Evolutionary conservation across 345 rosid species (phyloP), one percentile per base, ranked within the genome.

Genomic region (thale cress (Arabidopsis thaliana)): DNA sequence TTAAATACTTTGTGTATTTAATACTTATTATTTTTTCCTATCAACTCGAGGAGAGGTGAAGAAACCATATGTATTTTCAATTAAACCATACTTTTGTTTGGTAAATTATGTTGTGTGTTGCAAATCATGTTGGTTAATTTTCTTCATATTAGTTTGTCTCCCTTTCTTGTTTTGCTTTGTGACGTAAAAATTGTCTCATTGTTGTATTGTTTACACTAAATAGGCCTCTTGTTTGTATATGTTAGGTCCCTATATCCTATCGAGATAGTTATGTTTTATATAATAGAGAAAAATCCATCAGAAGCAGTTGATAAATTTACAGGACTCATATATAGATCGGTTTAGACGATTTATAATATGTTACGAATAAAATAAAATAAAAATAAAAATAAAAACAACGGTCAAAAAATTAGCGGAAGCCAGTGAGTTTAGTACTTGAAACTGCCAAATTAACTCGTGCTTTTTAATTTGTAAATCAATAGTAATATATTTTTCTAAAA

Each of bases 221-320:
- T 23, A 30, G 14, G 65, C 30, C 22, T 34, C 5, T 46, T 45
- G 52, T 45, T 74, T 45, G 22, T 30, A 11, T 46, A 44, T 51
- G 30, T 25, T n/a, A 62, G 51, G 36, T 51, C 33, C 53, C 25
- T 52, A 16, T 56, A 51, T 41, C 36, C 44, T 52, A 28, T 52
- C 46, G 16, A 9, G 22, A 37, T 65, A 56, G 40, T 74, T 24
- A 14, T 38, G 50, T 37, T 33, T 67, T 50, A 50, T 40, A 46
- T 36, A 32, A 68, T 52, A 59, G 23, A 59, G 32, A 59, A n/a
- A 76, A 76, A 33, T 68, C 69, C 74, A 76, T 42, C 57, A 24
- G 33, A 60, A 42, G 63, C 32, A 0, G 79, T 42, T 75, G 41
- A 44, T 59, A 76, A 41, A 51, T 40, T 42, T 46, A 6, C 34